Evolutionary conservation across 1,139 yeast genomes (phyloP), one percentile per base, ranked within the genome.

Genomic region (Hyphopichia burtonii): DNA sequence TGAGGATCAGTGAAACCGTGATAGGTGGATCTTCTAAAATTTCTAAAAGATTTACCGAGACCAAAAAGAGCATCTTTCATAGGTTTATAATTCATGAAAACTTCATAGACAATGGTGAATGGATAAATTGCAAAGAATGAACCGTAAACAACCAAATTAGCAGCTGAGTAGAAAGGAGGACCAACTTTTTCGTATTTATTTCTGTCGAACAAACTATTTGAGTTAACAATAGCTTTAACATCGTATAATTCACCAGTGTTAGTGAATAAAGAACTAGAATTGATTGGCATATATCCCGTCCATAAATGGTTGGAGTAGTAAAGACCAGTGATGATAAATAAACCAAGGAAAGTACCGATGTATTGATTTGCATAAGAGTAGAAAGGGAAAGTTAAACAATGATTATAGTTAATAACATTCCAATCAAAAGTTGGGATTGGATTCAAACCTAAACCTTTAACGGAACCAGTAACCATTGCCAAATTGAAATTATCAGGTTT

Each of bases 61-160:
- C 54, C 54, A 34, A 42, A 41, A 31, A 59, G 56, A 44, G 61
- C 49, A 40, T 58, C 50, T 19, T 55, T 55, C 55, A 62, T 54
- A 4, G 59, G 58, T 27, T 48, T 48, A 57, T 64, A 63, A 40
- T 67, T 65, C 9, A 59, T 54, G 17, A 55, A 50, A 55, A 67
- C 52, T 43, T 66, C 67, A 47, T 79, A 81, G 14, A 78, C 62
- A 44, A 82, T 66, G 16, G 75, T 63, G 41, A 80, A 74, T 10
- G 87, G 86, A 53, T 81, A 82, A 38, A 77, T 55, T 14, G 80
- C 76, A 56, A 82, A 80, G 52, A 72, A 77, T 1, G 82, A 71
- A 22, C 85, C 85, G 52, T 80, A 81, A 6, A 66, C 51, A 8
- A 80, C 79, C 49, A 68, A 54, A 45, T 64, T 65, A 7, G 65